Percentiles rank a stretch among this genome's conserved stretches.
phyloP scores from a whole-genome alignment of 495 filamentous ascomycete species.

The Aspergillus leporis region DNA sequence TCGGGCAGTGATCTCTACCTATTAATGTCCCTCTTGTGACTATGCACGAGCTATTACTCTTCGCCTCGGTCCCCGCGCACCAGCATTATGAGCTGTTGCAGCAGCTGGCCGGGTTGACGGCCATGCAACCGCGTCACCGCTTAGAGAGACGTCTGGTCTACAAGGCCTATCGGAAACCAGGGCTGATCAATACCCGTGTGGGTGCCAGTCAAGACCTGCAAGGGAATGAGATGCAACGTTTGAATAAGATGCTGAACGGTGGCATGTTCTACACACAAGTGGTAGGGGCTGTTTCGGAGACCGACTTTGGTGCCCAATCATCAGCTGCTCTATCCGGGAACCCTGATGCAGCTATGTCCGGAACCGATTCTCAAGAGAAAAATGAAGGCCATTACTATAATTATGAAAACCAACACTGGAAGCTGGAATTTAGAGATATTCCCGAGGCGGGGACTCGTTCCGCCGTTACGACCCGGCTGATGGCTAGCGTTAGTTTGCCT shows the following conservation, averaged over 20 bases:
- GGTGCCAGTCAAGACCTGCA: slow-evolving; percentile 48
- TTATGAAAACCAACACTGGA: slow-evolving; percentile 46
- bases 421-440: slow-evolving; percentile 54
- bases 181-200: slow-evolving; percentile 35
- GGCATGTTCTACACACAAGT: slow-evolving; percentile 54
- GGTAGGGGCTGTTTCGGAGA: slow-evolving; percentile 40
- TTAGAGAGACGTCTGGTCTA: slow-evolving; percentile 65
- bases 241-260: slow-evolving; percentile 51
- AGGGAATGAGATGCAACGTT: slow-evolving; percentile 41
- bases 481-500: slow-evolving; percentile 45
- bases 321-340: slow-evolving; percentile 16
- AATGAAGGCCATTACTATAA: slow-evolving; percentile 27
- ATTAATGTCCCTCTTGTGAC: slow-evolving; percentile 17
- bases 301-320: slow-evolving; percentile 31
- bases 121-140: slow-evolving; percentile 62
- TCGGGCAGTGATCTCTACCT: slow-evolving; percentile 9
- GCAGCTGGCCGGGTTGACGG: slow-evolving; percentile 66
- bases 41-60: slow-evolving; percentile 51
- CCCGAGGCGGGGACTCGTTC: slow-evolving; percentile 51
- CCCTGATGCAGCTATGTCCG: slow-evolving; percentile 36
- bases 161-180: slow-evolving; percentile 57
- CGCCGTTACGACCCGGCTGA: slow-evolving; percentile 48
- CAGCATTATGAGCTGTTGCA: slow-evolving; percentile 61
- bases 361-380: slow-evolving; percentile 22
- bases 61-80: slow-evolving; percentile 48